Evolutionary conservation across 2,329 filamentous ascomycete genomes (phyloP), one percentile per base, ranked within the genome.

Genomic region (Periconia sp.): DNA sequence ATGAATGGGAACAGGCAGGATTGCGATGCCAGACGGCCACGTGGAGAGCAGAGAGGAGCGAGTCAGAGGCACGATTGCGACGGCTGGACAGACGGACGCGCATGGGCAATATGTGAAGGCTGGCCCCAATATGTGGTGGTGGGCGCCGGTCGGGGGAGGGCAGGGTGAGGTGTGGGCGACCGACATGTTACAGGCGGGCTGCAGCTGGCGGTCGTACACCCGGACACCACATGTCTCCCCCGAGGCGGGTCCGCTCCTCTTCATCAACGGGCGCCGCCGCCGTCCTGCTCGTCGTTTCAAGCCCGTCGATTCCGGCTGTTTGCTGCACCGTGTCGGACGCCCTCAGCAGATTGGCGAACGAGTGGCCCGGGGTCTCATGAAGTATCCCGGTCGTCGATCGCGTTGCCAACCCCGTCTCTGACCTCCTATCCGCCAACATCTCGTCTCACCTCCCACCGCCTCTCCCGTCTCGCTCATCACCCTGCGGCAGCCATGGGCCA

Each of bases 401-500:
- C 24, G 24, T 25, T 25, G 9, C 19, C 13, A 18, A 8, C 15
- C 26, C 12, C 26, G 8, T 19, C 19, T 22, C 29, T 15, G 25
- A 31, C 26, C 26, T 26, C 33, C 23, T 32, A 37, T 38, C 34
- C 29, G 16, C 36, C 42, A 37, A 19, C 22, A 29, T 21, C 30
- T 35, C 34, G 30, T 43, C 34, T 40, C 36, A 34, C 48, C 31
- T 40, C 36, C 40, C n/a, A 26, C 30, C 37, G 36, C 29, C 16
- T 34, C 21, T 26, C 25, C 23, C 28, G 35, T 40, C 31, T 36
- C 43, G 37, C 42, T 40, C 26, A 33, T 37, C 42, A 22, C 28
- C 30, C 26, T n/a, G 26, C 32, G 31, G 18, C 40, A 26, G 39
- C 31, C 40, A 50, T 55, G 49, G 35, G 33, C 23, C 29, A 29